Evolutionary conservation across 2,329 filamentous ascomycete genomes (phyloP), one percentile per base, ranked within the genome.

Genomic region (Chaetomium sp.): DNA sequence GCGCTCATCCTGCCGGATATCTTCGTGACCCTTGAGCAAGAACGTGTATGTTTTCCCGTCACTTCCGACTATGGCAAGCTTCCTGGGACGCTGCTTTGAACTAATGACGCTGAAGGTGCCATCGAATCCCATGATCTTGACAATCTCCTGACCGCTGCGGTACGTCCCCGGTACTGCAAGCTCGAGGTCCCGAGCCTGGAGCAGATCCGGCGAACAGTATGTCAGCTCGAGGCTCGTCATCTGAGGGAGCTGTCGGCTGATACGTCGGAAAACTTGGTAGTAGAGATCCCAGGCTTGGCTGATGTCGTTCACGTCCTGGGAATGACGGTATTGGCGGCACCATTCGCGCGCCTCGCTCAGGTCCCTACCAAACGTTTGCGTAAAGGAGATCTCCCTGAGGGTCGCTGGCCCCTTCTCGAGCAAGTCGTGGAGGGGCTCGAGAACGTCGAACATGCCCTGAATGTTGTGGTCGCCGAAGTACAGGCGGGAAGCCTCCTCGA

Each of bases 211-310:
- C 21, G 94, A 99, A 72, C 97, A 96, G 76, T 99, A 99, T 68
- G 96, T 92, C 71, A 99, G 82, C 78, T 99, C 96, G 50, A 99
- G 84, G 61, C 89, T 92, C 71, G 93, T 96, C 69, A 99, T 85
- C 72, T 98, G 95, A 3, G 93, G 93, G 56, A 99, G 80, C 77
- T 99, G 96, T 67, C 94, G 87, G 56, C 90, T 91, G 74, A 99
- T 98, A 75, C 96, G 91, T 67, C 93, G 88, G 87, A 99, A 99
- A 0, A 98, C 95, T 70, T 96, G 93, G 78, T 99, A 99, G 78
- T 99, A 99, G 16, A 99, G 85, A 78, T 99, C 96, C 95, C 95
- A 99, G 7, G 95, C 95, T 77, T 97, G 93, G 74, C 98, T 99
- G 54, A 99, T 86, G 75, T 99, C 96, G 56, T 92, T 94, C 66